Base-by-base conservation (phyloP, 2,329 filamentous ascomycete species). In the Biscogniauxia marginata region DNA sequence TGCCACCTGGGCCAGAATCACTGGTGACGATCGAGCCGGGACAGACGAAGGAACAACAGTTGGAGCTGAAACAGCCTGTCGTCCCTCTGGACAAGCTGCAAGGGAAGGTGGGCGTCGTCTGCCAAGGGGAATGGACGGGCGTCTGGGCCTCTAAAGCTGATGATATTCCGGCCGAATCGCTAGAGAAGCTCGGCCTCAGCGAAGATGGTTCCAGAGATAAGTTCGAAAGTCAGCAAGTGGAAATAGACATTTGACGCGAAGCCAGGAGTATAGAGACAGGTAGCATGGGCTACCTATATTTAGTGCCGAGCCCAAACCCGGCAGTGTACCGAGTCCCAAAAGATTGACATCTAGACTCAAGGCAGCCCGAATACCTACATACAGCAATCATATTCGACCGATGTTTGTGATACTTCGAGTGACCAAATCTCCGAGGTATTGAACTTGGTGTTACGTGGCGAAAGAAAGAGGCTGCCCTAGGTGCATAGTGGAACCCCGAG, bases 21-120 rank as follows among this genome's bases (percentile, higher is more conserved):
- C 67, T 77, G 24, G 60, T 78, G 57, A 73, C 73, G 25, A 70
- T 79, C 39, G 69, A 62, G 22, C 67, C 76, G 6, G 75, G 76
- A 1, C 67, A 70, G 58, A 73, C 67, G 23, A 61, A 60, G 18
- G 66, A 68, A 56, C 68, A 70, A 23, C 71, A 74, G 48, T 55
- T 77, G 8, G 65, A 72, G 19, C 64, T 79, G n/a, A 70, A 67
- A 30, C 73, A 71, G 20, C 68, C 70, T 3, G 60, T 74, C 2
- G 67, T 77, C 13, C 69, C 74, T 1, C 54, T 71, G 24, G 70
- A 71, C 11, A 63, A 65, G 53, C 66, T 77, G 53, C 59, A 25
- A 47, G 63, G 66, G 55, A 73, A 64, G 54, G 68, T 69, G 6
- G 71, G 58, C 19, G 70, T 76, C 25, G 60, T 67, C 49, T 66